Conservation (phyloP, 2,329 filamentous ascomycete species). For the Paradendryphiella salina region DNA sequence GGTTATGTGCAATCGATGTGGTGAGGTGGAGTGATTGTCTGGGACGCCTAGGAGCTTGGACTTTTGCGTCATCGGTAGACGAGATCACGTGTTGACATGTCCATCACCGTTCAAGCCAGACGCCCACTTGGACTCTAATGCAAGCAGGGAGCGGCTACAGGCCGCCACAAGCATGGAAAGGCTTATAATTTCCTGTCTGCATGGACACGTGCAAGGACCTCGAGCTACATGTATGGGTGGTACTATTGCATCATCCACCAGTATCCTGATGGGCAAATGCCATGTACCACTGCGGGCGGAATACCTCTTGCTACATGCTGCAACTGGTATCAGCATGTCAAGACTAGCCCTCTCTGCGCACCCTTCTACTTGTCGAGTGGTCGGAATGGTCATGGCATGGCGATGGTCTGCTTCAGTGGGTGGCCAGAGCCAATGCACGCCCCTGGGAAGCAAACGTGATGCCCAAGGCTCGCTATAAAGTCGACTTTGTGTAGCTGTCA, state of each 20-base stretch:
- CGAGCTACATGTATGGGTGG: neutral
- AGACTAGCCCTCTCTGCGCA: no score
- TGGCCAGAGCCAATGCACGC: neutral
- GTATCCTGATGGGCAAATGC: neutral
- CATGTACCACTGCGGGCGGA: neutral
- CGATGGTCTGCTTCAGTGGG: neutral
- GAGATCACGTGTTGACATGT: constrained; percentile 14
- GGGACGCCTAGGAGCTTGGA: constrained; percentile 23
- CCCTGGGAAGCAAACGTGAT: constrained; percentile 1
- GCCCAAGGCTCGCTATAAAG: constrained; percentile 13
- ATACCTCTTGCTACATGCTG: neutral
- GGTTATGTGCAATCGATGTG: constrained; percentile 22
- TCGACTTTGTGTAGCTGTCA: constrained; percentile 18
- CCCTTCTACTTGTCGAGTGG: no score
- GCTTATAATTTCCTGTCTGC: no score
- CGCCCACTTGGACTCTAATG: neutral
- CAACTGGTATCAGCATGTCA: neutral
- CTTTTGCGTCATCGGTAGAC: constrained; percentile 28
- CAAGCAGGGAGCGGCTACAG: neutral
- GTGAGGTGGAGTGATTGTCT: constrained; percentile 33
- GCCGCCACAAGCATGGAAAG: neutral
- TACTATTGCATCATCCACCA: neutral
- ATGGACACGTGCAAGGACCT: no score
- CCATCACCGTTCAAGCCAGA: neutral
- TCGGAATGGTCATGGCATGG: neutral